Evolutionary conservation across 2,329 filamentous ascomycete genomes (phyloP).

Genomic region (Fusarium neocosmosporiellum): DNA sequence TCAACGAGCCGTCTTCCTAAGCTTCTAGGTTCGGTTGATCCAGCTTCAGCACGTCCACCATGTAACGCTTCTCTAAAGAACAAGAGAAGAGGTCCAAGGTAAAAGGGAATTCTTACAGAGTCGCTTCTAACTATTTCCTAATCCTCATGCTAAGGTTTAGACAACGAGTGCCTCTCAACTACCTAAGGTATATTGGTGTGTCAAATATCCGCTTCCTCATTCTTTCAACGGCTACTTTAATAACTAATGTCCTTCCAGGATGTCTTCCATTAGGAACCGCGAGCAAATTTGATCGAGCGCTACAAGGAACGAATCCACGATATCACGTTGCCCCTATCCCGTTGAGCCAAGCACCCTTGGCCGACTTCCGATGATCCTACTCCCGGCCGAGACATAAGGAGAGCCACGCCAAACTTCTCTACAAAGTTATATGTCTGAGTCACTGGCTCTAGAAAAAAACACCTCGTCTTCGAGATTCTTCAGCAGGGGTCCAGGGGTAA

Average conservation of each 20-base stretch:
- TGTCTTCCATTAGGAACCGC: neutral
- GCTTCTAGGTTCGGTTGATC: neutral
- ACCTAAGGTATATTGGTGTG: neutral
- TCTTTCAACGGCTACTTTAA: neutral
- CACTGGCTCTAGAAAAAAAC: neutral
- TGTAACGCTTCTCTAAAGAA: neutral
- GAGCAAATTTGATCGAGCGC: neutral
- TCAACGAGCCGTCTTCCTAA: neutral
- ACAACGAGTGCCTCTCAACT: neutral
- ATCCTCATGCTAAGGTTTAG: neutral
- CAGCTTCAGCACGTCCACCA: neutral
- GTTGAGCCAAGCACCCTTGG: neutral
- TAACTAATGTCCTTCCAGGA: neutral
- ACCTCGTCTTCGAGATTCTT: neutral
- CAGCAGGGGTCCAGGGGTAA: neutral
- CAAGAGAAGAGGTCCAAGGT: neutral
- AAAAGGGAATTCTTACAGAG: neutral
- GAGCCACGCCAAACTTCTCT: neutral
- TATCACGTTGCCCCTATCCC: neutral
- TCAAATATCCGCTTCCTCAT: neutral
- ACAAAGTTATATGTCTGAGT: neutral
- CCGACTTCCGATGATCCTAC: no score
- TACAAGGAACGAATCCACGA: neutral
- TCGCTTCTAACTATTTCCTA: neutral
- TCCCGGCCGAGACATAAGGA: neutral